phyloP scores from a whole-genome alignment of 345 rosid genomes.

The Ricinus communis region DNA sequence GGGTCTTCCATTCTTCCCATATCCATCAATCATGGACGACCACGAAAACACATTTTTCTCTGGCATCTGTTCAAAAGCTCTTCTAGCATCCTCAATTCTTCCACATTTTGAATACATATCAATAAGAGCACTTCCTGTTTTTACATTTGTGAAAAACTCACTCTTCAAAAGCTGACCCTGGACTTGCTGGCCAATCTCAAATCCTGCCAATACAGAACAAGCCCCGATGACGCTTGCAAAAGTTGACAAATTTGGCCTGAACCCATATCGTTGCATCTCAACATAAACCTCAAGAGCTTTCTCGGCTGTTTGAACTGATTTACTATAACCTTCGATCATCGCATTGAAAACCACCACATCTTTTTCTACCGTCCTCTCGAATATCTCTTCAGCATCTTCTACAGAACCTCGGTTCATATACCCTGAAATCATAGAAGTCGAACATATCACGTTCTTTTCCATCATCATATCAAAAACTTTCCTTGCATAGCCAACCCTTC shows the following conservation, averaged over 20 bases:
- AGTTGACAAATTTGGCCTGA: conserved; percentile 63
- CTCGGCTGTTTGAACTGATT: conserved; percentile 46
- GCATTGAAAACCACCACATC: conserved; percentile 89
- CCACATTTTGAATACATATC: conserved; percentile 95
- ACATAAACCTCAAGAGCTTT: conserved; percentile 57
- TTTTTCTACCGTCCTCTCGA: conserved; percentile 44
- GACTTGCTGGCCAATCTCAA: conserved; percentile 66
- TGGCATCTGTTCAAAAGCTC: conserved; percentile 58
- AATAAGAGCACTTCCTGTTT: conserved; percentile 81
- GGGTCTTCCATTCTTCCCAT: conserved; percentile 78
- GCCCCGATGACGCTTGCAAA: conserved; percentile 85
- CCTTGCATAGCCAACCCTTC: conserved; percentile 59
- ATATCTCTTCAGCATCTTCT: conserved; percentile 67
- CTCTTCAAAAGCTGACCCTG: conserved; percentile 73
- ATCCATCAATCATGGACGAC: conserved; percentile 98
- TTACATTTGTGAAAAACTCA: conserved; percentile 45
- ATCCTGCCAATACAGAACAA: conserved; percentile 65
- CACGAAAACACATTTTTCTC: conserved; percentile 80
- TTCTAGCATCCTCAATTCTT: conserved; percentile 56
- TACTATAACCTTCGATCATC: conserved; percentile 92
- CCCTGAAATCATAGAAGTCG: conserved; percentile 92
- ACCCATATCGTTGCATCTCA: conserved; percentile 60
- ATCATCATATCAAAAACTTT: conserved; percentile 67
- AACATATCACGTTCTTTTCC: conserved; percentile 62
- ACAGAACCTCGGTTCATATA: conserved; percentile 65